phyloP scores from a whole-genome alignment of 345 rosid genomes.

The Noccaea bulbosa region DNA sequence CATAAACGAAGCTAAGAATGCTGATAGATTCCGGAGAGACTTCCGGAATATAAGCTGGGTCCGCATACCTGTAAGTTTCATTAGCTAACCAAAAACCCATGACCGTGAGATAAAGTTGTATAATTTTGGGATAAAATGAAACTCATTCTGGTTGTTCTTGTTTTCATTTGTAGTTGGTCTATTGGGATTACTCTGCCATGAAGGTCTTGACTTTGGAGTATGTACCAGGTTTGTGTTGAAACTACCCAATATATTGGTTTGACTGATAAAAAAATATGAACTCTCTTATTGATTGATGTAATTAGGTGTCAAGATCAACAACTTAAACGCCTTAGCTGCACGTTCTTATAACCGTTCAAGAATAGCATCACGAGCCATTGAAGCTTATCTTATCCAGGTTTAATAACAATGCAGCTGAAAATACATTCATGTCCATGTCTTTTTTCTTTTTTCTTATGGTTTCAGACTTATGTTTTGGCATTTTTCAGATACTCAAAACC shows the following conservation, averaged over 20 bases:
- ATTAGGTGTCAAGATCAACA: slow-evolving; percentile 83
- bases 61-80: slow-evolving; percentile 82
- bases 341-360: slow-evolving; percentile 66
- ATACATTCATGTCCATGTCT: neutral
- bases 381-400: slow-evolving; percentile 97
- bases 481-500: slow-evolving; percentile 73
- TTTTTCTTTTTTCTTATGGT: neutral
- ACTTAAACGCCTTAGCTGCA: slow-evolving; percentile 60
- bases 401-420: slow-evolving; percentile 17
- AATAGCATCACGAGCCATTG: slow-evolving; percentile 86
- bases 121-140: neutral
- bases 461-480: slow-evolving; percentile 30
- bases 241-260: slow-evolving; percentile 33
- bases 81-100: slow-evolving; percentile 12
- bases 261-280: neutral
- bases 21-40: slow-evolving; percentile 86
- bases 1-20: slow-evolving; percentile 94
- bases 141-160: slow-evolving; percentile 14
- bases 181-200: slow-evolving; percentile 88
- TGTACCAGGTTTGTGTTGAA: slow-evolving; percentile 74
- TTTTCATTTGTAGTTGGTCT: slow-evolving; percentile 64
- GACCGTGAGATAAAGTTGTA: slow-evolving; percentile 4
- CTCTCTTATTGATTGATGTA: slow-evolving; percentile 15
- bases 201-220: slow-evolving; percentile 98
- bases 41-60: slow-evolving; percentile 94